Evolutionary conservation across 495 filamentous ascomycete genomes (phyloP).

Genomic region (Xanthoparmelia taractica): DNA sequence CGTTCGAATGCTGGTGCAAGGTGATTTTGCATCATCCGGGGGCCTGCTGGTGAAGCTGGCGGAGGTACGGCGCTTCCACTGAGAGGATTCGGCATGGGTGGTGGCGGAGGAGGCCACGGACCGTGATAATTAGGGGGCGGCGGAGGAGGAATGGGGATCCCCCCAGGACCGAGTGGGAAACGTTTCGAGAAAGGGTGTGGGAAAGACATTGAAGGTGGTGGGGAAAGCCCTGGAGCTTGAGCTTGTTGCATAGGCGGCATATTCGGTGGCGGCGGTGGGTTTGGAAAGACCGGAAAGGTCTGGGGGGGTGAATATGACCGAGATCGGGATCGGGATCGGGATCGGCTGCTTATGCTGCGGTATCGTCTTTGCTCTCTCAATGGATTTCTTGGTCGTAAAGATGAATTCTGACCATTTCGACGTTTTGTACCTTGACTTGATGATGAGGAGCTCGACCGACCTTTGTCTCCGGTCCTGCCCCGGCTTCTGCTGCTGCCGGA

Average conservation of each 20-base stretch:
- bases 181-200: constrained; percentile 25
- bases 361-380: constrained; percentile 22
- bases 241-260: constrained; percentile 27
- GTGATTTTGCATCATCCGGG: constrained; percentile 1
- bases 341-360: constrained; percentile 24
- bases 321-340: constrained; percentile 36
- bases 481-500: constrained; percentile 35
- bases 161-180: constrained; percentile 23
- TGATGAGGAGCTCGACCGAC: constrained; percentile 27
- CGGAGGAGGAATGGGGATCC: constrained; percentile 35
- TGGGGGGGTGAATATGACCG: constrained; percentile 43
- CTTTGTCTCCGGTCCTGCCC: constrained; percentile 32
- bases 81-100: constrained; percentile 20
- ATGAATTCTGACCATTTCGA: constrained; percentile 28
- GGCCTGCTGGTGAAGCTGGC: constrained; percentile 4
- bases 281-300: constrained; percentile 26
- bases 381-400: constrained; percentile 25
- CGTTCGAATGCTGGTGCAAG: background rate
- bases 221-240: constrained; percentile 28
- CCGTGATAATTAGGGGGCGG: constrained; percentile 44
- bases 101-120: constrained; percentile 45
- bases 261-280: constrained; percentile 26
- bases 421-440: constrained; percentile 14
- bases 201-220: constrained; percentile 27
- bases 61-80: background rate